Conservation (phyloP, 495 filamentous ascomycete species). For the Talaromyces trachyspermus region DNA sequence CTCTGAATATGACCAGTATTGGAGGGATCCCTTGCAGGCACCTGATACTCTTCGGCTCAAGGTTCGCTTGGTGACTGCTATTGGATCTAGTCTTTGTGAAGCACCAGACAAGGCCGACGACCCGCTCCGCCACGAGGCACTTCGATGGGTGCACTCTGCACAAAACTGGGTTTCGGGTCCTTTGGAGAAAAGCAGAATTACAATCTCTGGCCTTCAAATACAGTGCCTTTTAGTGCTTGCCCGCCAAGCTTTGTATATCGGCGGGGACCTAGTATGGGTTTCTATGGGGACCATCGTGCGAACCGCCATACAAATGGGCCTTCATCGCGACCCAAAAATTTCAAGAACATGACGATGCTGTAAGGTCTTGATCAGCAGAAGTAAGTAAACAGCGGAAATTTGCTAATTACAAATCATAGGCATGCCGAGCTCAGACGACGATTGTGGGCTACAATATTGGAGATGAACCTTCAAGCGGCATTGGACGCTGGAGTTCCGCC, state of each 20-base stretch:
- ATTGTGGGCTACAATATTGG: slow-evolving; percentile 37
- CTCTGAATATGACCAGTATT: slow-evolving; percentile 22
- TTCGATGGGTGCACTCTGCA: slow-evolving; percentile 38
- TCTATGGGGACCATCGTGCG: slow-evolving; percentile 46
- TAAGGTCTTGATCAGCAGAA: slow-evolving; percentile 13
- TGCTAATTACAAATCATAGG: slow-evolving; percentile 19
- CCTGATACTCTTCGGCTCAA: slow-evolving; percentile 15
- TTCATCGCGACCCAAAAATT: slow-evolving; percentile 51
- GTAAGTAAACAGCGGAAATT: neutral
- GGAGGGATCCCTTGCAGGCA: slow-evolving; percentile 10
- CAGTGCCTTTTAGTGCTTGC: slow-evolving; percentile 49
- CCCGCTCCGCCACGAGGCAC: slow-evolving; percentile 19
- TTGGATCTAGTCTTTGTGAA: neutral
- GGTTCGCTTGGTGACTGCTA: slow-evolving; percentile 11
- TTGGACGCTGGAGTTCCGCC: slow-evolving; percentile 32
- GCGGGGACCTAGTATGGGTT: slow-evolving; percentile 52
- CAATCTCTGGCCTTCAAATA: slow-evolving; percentile 39
- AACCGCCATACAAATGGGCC: slow-evolving; percentile 51
- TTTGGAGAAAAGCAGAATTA: slow-evolving; percentile 41
- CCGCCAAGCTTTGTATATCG: slow-evolving; percentile 41
- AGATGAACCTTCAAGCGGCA: slow-evolving; percentile 35
- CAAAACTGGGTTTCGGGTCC: slow-evolving; percentile 40
- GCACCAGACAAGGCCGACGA: slow-evolving; percentile 16
- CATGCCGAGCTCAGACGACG: slow-evolving; percentile 30
- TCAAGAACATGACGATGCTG: slow-evolving; percentile 29